These are phyloP conservation scores for Westerdykella aurantiaca DNA, from an alignment of 2,329 filamentous ascomycete genomes.

Conservation along the genomic window DNA sequence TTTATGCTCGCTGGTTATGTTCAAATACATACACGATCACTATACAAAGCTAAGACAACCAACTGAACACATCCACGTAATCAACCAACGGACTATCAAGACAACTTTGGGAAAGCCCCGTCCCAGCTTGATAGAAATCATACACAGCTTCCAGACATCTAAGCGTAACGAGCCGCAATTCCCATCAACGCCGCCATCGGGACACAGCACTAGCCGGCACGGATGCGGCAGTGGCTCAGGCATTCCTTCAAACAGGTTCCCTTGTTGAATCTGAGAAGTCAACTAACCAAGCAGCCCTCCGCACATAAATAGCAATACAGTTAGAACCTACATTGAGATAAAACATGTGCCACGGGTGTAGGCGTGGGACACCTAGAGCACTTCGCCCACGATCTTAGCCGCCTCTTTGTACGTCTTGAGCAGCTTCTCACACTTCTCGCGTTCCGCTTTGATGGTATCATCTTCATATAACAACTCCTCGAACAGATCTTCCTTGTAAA, in stretches of 20 bases:
- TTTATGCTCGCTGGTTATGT: conserved; percentile 27
- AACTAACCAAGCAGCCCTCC: too few species aligned
- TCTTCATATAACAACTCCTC: conserved; percentile 95
- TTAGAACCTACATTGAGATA: conserved; percentile 17
- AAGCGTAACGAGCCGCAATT: neutral
- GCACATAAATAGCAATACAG: too few species aligned
- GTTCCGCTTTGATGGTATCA: conserved; percentile 92
- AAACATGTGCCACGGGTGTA: conserved; percentile 12
- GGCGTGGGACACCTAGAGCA: conserved; percentile 41
- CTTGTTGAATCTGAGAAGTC: too few species aligned
- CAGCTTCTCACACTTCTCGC: conserved; percentile 96
- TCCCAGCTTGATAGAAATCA: neutral
- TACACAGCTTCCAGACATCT: neutral
- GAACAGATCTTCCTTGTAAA: conserved; percentile 89
- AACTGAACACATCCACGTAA: neutral
- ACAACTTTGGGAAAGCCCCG: neutral
- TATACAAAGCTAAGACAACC: too few species aligned
- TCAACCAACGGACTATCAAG: neutral
- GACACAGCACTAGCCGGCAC: neutral
- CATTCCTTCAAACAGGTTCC: too few species aligned
- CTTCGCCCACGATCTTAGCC: conserved; percentile 96
- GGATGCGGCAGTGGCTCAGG: neutral
- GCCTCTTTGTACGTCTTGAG: conserved; percentile 95
- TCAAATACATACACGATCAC: conserved; percentile 30
- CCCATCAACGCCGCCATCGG: neutral